phyloP scores from a whole-genome alignment of 1,284 basidiomycete species.

The Xanthoconium separans region DNA sequence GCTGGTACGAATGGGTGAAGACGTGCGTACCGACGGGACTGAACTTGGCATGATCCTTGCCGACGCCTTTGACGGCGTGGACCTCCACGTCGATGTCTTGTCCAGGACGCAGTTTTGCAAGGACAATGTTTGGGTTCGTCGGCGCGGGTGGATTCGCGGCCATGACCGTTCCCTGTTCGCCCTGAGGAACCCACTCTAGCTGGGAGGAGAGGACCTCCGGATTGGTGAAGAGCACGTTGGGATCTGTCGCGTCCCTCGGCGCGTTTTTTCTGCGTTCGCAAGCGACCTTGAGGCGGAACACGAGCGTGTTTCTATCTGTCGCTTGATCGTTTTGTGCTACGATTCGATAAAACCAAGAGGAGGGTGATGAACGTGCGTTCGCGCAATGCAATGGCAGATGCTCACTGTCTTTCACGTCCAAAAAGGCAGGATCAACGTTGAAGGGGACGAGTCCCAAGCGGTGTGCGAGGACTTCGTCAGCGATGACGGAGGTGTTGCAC shows the following conservation, averaged over 20 bases:
- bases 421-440: slow-evolving; percentile 76
- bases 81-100: slow-evolving; percentile 84
- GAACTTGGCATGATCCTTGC: slow-evolving; percentile 97
- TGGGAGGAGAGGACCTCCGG: slow-evolving; percentile 78
- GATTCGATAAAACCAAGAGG: not conserved
- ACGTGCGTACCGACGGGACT: slow-evolving; percentile 83
- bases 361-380: not conserved
- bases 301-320: slow-evolving; percentile 90
- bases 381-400: not conserved
- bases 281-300: slow-evolving; percentile 76
- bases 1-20: not conserved
- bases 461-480: slow-evolving; percentile 92
- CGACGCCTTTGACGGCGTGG: slow-evolving; percentile 94
- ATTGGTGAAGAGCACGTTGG: slow-evolving; percentile 67
- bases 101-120: slow-evolving; percentile 93
- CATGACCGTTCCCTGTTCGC: slow-evolving; percentile 72
- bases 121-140: slow-evolving; percentile 83
- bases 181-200: slow-evolving; percentile 82
- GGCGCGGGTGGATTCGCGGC: slow-evolving; percentile 58
- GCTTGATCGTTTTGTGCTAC: slow-evolving; percentile 51
- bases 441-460: slow-evolving; percentile 90
- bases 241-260: slow-evolving; percentile 59
- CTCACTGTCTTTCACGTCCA: slow-evolving; percentile 49
- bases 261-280: slow-evolving; percentile 66
- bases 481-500: slow-evolving; percentile 95